Conservation (phyloP, 768 basidiomycete species). For the Tephrocybe sp. region DNA sequence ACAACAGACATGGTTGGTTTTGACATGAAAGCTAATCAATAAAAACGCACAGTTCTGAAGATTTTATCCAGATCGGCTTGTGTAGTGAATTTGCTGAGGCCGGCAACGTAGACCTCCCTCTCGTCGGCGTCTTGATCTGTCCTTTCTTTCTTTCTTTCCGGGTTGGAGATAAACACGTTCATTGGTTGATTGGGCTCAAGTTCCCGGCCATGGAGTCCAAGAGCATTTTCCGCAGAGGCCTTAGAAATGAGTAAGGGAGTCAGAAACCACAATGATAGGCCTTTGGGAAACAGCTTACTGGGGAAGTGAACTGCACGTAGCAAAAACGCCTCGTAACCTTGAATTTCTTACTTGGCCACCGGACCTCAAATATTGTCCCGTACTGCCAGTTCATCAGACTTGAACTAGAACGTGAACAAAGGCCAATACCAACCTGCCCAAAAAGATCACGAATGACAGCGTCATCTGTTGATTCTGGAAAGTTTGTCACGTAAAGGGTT, state of each 20-base stretch:
- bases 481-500: conserved; percentile 95
- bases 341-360: conserved; percentile 98
- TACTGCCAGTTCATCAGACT: conserved; percentile 46
- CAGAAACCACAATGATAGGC: not conserved
- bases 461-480: conserved; percentile 84
- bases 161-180: conserved; percentile 86
- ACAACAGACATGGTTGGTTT: not conserved
- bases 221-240: conserved; percentile 68
- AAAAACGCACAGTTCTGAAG: conserved; percentile 64
- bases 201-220: conserved; percentile 78
- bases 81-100: conserved; percentile 74
- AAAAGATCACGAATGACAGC: conserved; percentile 72
- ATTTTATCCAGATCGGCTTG: conserved; percentile 76
- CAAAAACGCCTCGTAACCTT: conserved; percentile 89
- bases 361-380: conserved; percentile 88
- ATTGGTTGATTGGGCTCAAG: conserved; percentile 66
- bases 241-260: conserved; percentile 20
- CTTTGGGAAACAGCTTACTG: conserved; percentile 48
- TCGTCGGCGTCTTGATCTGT: conserved; percentile 85
- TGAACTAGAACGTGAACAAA: not conserved
- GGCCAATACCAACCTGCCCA: conserved; percentile 51
- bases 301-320: conserved; percentile 87
- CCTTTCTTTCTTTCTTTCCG: conserved; percentile 84
- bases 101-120: conserved; percentile 84
- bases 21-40: not conserved